phyloP scores from a whole-genome alignment of 139 green algal species.

The Coccomyxa sp. region DNA sequence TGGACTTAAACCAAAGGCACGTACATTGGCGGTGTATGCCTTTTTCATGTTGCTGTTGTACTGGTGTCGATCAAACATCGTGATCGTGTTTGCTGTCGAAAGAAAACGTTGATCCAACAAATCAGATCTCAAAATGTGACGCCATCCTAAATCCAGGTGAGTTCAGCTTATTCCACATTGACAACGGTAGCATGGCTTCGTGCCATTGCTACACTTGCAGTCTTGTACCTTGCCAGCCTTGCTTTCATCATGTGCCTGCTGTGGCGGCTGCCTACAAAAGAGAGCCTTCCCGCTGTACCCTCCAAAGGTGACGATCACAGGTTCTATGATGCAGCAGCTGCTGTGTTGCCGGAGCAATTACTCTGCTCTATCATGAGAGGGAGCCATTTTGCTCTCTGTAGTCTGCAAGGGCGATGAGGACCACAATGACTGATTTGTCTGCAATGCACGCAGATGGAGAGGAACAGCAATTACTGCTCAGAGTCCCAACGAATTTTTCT shows the following conservation, averaged over 20 bases:
- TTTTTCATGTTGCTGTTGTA: no score
- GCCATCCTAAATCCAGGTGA: not conserved
- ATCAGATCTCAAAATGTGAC: not conserved
- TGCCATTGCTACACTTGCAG: not conserved
- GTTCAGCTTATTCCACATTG: not conserved
- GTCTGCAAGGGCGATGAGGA: not conserved
- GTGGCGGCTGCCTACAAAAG: constrained; percentile 7
- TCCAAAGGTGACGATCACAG: no score
- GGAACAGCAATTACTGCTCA: constrained; percentile 4
- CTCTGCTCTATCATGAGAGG: not conserved
- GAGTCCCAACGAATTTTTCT: constrained; percentile 10
- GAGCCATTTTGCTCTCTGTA: not conserved
- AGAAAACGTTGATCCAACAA: not conserved
- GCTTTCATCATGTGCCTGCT: not conserved
- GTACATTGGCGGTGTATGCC: no score
- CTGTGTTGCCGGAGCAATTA: not conserved
- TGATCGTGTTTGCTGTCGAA: no score
- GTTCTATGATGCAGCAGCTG: not conserved
- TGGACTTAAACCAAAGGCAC: no score
- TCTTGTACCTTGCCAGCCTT: constrained; percentile 5
- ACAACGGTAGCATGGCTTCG: not conserved
- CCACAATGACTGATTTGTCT: not conserved
- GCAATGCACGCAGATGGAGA: not conserved
- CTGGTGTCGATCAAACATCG: no score
- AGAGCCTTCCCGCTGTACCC: not conserved